Conservation (phyloP, 2,329 filamentous ascomycete species). For the Aspergillus unguis region DNA sequence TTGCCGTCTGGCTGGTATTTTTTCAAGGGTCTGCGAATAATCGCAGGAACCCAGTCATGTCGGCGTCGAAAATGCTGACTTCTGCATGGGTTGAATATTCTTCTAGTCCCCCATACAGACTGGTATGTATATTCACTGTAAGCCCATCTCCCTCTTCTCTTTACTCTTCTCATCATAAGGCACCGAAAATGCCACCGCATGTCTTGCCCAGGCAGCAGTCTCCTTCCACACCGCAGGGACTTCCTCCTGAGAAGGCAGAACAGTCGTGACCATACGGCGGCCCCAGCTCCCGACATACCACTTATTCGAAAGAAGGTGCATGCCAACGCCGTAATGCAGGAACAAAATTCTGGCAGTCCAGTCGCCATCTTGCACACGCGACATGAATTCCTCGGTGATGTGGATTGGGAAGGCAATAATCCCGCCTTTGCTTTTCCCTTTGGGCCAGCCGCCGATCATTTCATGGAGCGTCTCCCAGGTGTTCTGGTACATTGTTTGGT, state of each 20-base stretch:
- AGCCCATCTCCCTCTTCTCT: not conserved
- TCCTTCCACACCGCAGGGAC: constrained; percentile 27
- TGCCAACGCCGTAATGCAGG: constrained; percentile 29
- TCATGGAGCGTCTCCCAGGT: constrained; percentile 28
- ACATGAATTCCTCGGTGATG: constrained; percentile 26
- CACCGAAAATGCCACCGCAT: constrained; percentile 19
- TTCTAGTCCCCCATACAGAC: not conserved
- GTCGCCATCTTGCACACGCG: constrained; percentile 26
- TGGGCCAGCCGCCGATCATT: constrained; percentile 28
- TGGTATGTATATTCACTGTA: not conserved
- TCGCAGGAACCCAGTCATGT: too few species aligned
- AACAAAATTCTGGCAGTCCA: constrained; percentile 32
- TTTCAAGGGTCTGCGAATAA: too few species aligned
- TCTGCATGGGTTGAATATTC: too few species aligned
- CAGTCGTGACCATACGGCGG: constrained; percentile 27
- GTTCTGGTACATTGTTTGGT: constrained; percentile 19
- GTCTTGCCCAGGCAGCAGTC: constrained; percentile 28
- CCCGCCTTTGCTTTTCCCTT: constrained; percentile 27
- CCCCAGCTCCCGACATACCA: constrained; percentile 36
- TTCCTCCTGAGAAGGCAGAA: constrained; percentile 25
- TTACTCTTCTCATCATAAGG: constrained; percentile 5
- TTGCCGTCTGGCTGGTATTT: too few species aligned
- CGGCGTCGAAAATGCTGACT: too few species aligned
- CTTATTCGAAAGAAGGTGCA: constrained; percentile 31
- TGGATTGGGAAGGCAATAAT: constrained; percentile 31